These are phyloP conservation scores for Fusarium devonianum DNA, from an alignment of 2,329 filamentous ascomycete genomes.

Conservation along the genomic window DNA sequence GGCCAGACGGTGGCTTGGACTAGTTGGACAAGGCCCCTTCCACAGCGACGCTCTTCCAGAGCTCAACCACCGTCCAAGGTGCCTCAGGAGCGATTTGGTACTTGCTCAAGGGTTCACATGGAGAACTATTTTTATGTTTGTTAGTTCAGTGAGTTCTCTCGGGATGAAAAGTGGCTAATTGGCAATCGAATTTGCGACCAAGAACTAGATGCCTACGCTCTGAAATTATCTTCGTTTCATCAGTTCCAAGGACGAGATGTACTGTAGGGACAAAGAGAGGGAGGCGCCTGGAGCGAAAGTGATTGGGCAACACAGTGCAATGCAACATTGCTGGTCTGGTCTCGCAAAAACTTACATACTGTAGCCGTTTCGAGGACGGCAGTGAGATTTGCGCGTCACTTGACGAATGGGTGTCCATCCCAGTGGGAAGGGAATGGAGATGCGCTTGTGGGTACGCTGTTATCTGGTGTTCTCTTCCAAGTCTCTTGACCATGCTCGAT, in stretches of 20 bases:
- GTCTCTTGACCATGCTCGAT: constrained; percentile 9
- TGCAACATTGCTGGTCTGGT: constrained; percentile 12
- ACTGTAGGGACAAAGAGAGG: too few species aligned
- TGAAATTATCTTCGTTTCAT: too few species aligned
- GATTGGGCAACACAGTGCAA: constrained; percentile 9
- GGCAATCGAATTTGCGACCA: too few species aligned
- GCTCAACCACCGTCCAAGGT: too few species aligned
- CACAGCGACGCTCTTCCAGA: too few species aligned
- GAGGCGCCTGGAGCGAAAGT: constrained; percentile 7
- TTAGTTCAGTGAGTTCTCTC: too few species aligned
- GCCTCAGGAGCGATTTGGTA: constrained; percentile 14
- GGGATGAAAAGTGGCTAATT: too few species aligned
- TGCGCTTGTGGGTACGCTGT: constrained; percentile 19
- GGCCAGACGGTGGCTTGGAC: constrained; percentile 41
- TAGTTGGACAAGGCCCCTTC: too few species aligned
- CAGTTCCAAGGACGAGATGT: constrained; percentile 2
- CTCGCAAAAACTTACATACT: constrained; percentile 6
- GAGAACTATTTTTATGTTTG: too few species aligned
- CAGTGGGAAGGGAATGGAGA: constrained; percentile 32
- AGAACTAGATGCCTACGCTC: too few species aligned
- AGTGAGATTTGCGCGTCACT: constrained; percentile 21
- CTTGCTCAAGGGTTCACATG: too few species aligned
- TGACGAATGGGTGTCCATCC: constrained; percentile 37
- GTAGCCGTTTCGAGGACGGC: constrained; percentile 26
- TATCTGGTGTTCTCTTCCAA: constrained; percentile 13